Evolutionary conservation across 1,284 basidiomycete genomes (phyloP).

Genomic region (Boletus semigastroideus): DNA sequence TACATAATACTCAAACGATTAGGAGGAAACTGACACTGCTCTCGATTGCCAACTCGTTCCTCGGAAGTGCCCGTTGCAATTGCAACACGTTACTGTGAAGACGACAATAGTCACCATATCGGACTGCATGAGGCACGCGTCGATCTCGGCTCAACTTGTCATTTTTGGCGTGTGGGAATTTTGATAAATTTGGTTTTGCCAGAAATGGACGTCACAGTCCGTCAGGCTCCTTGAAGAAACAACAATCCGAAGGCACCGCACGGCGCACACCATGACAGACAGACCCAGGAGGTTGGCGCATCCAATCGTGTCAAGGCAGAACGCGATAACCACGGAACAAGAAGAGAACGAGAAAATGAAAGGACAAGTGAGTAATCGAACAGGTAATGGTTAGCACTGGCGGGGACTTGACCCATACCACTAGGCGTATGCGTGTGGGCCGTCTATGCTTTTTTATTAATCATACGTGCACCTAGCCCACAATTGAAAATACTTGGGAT

Average conservation of each 20-base stretch:
- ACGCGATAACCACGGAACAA: constrained; percentile 8
- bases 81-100: not conserved
- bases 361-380: not conserved
- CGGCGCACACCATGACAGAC: not conserved
- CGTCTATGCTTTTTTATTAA: not conserved
- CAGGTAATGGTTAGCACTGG: not conserved
- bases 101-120: not conserved
- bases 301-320: not conserved
- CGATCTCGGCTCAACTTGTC: not conserved
- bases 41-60: too few species aligned
- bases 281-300: not conserved
- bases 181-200: not conserved
- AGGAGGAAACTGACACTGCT: not conserved
- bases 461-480: not conserved
- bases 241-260: too few species aligned
- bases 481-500: not conserved
- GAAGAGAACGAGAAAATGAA: not conserved
- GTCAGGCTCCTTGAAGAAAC: not conserved
- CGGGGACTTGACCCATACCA: not conserved
- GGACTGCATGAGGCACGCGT: not conserved
- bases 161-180: not conserved
- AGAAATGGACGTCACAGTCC: not conserved
- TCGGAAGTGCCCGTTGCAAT: not conserved
- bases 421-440: not conserved
- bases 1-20: too few species aligned